Conservation (phyloP, 345 rosid species). For the Populus tremula region DNA sequence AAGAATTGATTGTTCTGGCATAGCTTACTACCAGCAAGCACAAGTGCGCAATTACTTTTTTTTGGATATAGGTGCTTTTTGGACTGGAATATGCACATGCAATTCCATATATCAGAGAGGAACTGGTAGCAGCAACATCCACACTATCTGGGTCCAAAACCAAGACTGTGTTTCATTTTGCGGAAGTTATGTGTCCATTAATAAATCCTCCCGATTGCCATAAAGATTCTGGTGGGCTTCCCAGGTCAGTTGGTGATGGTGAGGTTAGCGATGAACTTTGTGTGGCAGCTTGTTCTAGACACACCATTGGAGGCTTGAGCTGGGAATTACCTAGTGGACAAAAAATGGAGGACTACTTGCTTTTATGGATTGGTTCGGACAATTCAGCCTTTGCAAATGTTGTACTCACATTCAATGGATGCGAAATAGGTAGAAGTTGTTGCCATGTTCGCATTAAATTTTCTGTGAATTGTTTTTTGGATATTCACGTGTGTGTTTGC, state of each 20-base stretch:
- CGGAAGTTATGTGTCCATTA: constrained; percentile 53
- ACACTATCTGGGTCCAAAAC: constrained; percentile 17
- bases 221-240: constrained; percentile 28
- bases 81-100: constrained; percentile 81
- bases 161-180: constrained; percentile 37
- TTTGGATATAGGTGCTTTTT: constrained; percentile 61
- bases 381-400: constrained; percentile 79
- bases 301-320: constrained; percentile 65
- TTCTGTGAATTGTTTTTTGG: neutral
- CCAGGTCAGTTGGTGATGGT: constrained; percentile 17
- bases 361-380: constrained; percentile 77
- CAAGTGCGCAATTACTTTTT: neutral
- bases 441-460: neutral
- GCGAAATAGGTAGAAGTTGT: constrained; percentile 63
- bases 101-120: constrained; percentile 49
- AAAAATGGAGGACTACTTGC: constrained; percentile 63
- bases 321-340: constrained; percentile 65
- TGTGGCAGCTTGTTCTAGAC: constrained; percentile 27
- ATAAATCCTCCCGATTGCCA: constrained; percentile 46
- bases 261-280: constrained; percentile 23
- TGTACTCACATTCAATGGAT: constrained; percentile 73
- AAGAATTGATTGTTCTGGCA: neutral
- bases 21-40: neutral
- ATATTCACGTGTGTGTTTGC: neutral
- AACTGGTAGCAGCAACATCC: constrained; percentile 33